Evolutionary conservation across 2,329 filamentous ascomycete genomes (phyloP).

Genomic region (Emmonsiellopsis sp.): DNA sequence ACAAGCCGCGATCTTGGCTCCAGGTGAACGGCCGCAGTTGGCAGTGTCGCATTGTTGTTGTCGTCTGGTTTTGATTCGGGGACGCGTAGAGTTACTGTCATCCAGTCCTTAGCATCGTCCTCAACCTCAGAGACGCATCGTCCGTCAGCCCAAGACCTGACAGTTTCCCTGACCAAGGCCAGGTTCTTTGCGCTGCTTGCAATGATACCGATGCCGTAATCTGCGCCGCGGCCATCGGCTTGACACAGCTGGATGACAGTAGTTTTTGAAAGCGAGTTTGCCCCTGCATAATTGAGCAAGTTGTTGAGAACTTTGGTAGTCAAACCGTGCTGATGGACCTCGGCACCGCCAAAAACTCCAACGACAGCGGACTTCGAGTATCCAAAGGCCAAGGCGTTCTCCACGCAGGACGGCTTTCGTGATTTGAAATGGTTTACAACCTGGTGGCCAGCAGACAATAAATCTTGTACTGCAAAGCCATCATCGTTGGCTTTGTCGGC

Average conservation of each 20-base stretch:
- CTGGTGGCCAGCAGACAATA: not conserved
- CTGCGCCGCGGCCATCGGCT: not conserved
- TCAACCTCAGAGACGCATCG: not conserved
- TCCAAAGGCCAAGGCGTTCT: not conserved
- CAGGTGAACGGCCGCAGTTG: no score
- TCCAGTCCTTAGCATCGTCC: not conserved
- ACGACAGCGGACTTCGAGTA: not conserved
- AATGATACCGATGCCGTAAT: not conserved
- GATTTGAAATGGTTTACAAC: not conserved
- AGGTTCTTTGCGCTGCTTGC: not conserved
- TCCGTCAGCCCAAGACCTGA: conserved; percentile 1
- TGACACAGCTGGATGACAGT: conserved; percentile 1
- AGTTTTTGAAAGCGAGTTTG: not conserved
- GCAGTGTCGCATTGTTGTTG: no score
- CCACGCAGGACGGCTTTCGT: not conserved
- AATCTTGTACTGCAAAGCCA: not conserved
- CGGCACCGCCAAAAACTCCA: not conserved
- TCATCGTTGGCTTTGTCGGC: not conserved
- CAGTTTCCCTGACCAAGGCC: not conserved
- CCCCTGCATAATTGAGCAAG: not conserved
- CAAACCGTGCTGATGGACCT: not conserved
- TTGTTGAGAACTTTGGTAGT: not conserved
- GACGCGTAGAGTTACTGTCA: not conserved
- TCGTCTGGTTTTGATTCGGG: no score
- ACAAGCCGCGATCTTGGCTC: not conserved